These are phyloP conservation scores for Saccharomyces eubayanus DNA, from an alignment of 805 yeast genomes.

Conservation along the genomic window DNA sequence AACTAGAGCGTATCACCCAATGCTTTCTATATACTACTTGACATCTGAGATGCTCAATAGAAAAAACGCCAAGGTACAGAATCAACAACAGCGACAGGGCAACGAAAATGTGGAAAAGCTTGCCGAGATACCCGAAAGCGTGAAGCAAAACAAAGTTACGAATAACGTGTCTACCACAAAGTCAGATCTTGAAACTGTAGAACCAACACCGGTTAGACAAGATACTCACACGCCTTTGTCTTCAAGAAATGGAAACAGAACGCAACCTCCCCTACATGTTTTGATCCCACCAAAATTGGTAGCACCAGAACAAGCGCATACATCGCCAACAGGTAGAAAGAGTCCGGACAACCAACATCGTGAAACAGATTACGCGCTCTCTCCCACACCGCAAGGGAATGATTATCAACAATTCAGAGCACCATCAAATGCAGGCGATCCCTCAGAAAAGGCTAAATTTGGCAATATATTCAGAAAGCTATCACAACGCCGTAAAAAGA, in stretches of 20 bases:
- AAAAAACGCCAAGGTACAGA: slow-evolving; percentile 44
- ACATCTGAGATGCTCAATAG: slow-evolving; percentile 81
- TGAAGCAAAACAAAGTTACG: neutral
- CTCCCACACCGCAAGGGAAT: slow-evolving; percentile 29
- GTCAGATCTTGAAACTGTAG: neutral
- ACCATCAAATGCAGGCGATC: slow-evolving; percentile 8
- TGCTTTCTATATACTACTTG: slow-evolving; percentile 75
- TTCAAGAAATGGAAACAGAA: neutral
- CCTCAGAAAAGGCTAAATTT: slow-evolving; percentile 22
- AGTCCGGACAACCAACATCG: slow-evolving; percentile 17
- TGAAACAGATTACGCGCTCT: slow-evolving; percentile 21
- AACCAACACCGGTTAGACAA: neutral
- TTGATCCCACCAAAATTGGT: slow-evolving; percentile 35
- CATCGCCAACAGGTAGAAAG: slow-evolving; percentile 33
- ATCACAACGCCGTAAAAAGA: slow-evolving; percentile 22
- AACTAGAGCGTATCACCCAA: slow-evolving; percentile 79
- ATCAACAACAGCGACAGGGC: slow-evolving; percentile 13
- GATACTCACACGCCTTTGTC: neutral
- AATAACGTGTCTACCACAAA: neutral
- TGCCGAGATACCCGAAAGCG: neutral
- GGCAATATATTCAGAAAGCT: slow-evolving; percentile 30
- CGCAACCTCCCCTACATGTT: slow-evolving; percentile 11
- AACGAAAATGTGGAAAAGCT: slow-evolving; percentile 7
- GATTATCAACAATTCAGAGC: slow-evolving; percentile 30
- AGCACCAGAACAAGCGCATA: slow-evolving; percentile 44